Percentiles rank a stretch among this genome's conserved stretches.
Evolutionary conservation across 805 yeast species (phyloP).

Genomic region (Ogataea polymorpha): DNA sequence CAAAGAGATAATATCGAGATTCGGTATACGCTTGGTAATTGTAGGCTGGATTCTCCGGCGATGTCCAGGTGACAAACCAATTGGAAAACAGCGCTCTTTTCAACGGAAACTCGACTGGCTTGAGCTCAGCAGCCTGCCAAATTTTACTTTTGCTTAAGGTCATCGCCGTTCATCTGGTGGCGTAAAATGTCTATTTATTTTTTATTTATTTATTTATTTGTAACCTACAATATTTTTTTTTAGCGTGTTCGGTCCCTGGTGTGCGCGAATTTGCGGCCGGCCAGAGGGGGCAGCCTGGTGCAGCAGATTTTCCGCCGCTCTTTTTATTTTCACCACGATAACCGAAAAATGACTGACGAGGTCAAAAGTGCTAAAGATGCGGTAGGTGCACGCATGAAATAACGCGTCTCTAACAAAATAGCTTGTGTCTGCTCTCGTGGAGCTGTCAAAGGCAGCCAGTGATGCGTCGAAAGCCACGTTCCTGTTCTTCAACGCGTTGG

Average conservation of each 20-base stretch:
- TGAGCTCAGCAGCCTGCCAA: background rate
- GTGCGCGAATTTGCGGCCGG: conserved; percentile 10
- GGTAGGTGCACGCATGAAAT: conserved; percentile 18
- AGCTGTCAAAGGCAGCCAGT: conserved; percentile 80
- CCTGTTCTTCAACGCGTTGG: conserved; percentile 63
- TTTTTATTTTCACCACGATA: conserved; percentile 11
- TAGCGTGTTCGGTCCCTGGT: conserved; percentile 9
- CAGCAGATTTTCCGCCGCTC: conserved; percentile 9
- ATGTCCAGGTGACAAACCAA: background rate
- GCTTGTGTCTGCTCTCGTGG: conserved; percentile 77
- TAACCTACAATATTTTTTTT: background rate
- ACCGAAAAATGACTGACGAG: conserved; percentile 24
- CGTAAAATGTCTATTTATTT: conserved; percentile 5
- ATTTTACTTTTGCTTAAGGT: background rate
- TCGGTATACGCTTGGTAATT: conserved; percentile 45
- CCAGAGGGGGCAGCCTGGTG: conserved; percentile 7
- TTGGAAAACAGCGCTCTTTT: background rate
- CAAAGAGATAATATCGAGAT: conserved; percentile 47
- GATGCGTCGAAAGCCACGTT: conserved; percentile 80
- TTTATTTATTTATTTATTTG: conserved; percentile 1
- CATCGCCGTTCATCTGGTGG: conserved; percentile 1
- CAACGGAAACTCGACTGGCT: background rate
- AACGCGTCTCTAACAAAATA: conserved; percentile 27
- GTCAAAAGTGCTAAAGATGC: conserved; percentile 31
- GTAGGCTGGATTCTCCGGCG: conserved; percentile 6